Evolutionary conservation across 23 red algal genomes (phyloP), one percentile per base, ranked within the genome.

Genomic region (Gracilaria caudata): DNA sequence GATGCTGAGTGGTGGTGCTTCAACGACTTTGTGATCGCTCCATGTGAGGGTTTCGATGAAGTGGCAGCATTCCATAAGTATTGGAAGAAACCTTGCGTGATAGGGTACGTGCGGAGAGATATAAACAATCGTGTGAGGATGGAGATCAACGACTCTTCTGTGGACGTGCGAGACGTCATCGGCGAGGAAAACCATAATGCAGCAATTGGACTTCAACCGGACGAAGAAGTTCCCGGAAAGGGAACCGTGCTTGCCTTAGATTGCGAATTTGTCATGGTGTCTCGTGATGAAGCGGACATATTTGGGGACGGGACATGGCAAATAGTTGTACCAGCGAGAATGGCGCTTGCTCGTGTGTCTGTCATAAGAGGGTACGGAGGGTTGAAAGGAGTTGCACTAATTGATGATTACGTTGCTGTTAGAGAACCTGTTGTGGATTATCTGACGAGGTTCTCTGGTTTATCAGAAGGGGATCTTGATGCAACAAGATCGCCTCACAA

Each of bases 1-100:
- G 60, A 70, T 32, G 83, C 68, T 11, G 90, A 78, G 21, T 98
- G 96, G 96, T 98, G 86, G 86, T 92, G 86, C 39, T 93, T 98
- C 40, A 98, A 98, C 75, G 96, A 98, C 49, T 98, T 98, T 86
- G 87, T 87, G 60, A 98, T 98, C 32, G 81, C 91, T 35, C 80
- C 80, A 35, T 94, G 86, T 84, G 37, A 51, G 28, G 81, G 78
- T 12, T 85, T 79, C 19, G 59, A 43, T 4, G 91, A 98, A 64
- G 96, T 94, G 26, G 82, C 89, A 6, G 75, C 75, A 32, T 94
- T 94, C 70, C 82, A 94, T 64, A 64, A 51, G 23, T 33, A 68
- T 12, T 94, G 92, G 86, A 92, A 92, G 61, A 90, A 53, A 39
- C 96, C 96, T n/a, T 76, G 76, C 47, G 34, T 98, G 34, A 60